Evolutionary conservation across 2,329 filamentous ascomycete species (phyloP).

Genomic region (Huntiella savannae): DNA sequence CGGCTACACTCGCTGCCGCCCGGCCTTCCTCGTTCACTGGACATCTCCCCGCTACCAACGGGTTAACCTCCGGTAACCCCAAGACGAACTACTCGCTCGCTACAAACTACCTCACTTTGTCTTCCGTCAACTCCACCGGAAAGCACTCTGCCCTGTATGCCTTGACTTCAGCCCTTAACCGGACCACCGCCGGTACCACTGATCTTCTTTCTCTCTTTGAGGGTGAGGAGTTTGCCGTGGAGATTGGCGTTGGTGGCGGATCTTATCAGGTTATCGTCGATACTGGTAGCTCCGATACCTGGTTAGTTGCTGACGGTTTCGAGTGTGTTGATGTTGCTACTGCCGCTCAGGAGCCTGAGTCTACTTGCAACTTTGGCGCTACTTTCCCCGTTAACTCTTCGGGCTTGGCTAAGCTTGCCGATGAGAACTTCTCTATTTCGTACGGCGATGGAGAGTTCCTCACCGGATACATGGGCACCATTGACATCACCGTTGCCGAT

Average conservation of each 20-base stretch:
- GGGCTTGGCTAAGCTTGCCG: not conserved
- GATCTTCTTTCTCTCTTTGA: slow-evolving; percentile 5
- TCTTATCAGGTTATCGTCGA: slow-evolving; percentile 8
- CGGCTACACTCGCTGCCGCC: slow-evolving; percentile 1
- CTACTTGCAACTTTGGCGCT: slow-evolving; percentile 6
- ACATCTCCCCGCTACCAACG: slow-evolving; percentile 1
- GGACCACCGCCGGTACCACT: not conserved
- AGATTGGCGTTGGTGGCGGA: slow-evolving; percentile 3
- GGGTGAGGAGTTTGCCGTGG: slow-evolving; percentile 7
- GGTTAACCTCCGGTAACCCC: not conserved
- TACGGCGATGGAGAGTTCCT: slow-evolving; percentile 8
- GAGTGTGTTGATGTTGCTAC: slow-evolving; percentile 2
- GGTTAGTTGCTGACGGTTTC: slow-evolving; percentile 12
- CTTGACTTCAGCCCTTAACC: not conserved
- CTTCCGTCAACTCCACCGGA: not conserved
- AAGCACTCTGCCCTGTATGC: slow-evolving; percentile 7
- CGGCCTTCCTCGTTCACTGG: not conserved
- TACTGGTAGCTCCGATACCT: slow-evolving; percentile 6
- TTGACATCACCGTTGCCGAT: slow-evolving; percentile 5
- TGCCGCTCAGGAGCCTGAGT: not conserved
- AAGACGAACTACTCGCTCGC: not conserved
- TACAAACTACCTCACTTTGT: not conserved
- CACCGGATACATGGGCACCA: slow-evolving; percentile 3
- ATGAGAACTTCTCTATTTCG: slow-evolving; percentile 8
- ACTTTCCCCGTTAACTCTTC: not conserved